A percentile compares a stretch with the other conserved stretches of the same genome.
Evolutionary conservation across 1,139 yeast genomes (phyloP).

Genomic region (Scheffersomyces illinoinensis): DNA sequence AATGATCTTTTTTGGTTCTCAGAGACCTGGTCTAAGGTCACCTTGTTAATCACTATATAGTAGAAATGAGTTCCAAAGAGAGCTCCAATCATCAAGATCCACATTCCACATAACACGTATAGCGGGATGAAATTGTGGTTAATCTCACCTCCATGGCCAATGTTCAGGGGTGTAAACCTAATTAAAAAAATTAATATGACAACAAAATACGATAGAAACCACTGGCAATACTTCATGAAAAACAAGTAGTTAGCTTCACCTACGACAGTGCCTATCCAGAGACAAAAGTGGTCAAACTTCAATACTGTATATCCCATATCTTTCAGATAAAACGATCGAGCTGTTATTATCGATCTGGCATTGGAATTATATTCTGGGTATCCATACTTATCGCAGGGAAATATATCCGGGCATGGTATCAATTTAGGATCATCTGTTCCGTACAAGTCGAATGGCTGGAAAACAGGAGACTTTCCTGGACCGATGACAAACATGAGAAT

Average conservation of each 20-base stretch:
- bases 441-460: constrained; percentile 30
- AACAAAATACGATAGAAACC: constrained; percentile 33
- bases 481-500: constrained; percentile 25
- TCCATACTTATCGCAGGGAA: constrained; percentile 60
- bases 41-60: constrained; percentile 42
- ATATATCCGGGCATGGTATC: constrained; percentile 43
- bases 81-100: constrained; percentile 42
- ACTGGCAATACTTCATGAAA: constrained; percentile 50
- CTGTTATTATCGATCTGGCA: constrained; percentile 54
- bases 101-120: constrained; percentile 39
- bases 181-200: constrained; percentile 26
- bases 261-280: constrained; percentile 60
- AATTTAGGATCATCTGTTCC: constrained; percentile 18
- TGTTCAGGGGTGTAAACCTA: constrained; percentile 27
- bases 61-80: constrained; percentile 36
- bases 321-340: constrained; percentile 59
- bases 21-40: constrained; percentile 36
- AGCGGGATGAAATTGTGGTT: constrained; percentile 50
- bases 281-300: constrained; percentile 66
- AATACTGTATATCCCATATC: constrained; percentile 48
- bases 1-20: constrained; percentile 25
- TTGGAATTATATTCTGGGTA: constrained; percentile 61
- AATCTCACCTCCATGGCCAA: constrained; percentile 22
- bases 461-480: constrained; percentile 32
- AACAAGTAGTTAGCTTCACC: constrained; percentile 55